Evolutionary conservation across 352 stramenopile genomes (phyloP).

Genomic region (Peronosclerospora sorghi): DNA sequence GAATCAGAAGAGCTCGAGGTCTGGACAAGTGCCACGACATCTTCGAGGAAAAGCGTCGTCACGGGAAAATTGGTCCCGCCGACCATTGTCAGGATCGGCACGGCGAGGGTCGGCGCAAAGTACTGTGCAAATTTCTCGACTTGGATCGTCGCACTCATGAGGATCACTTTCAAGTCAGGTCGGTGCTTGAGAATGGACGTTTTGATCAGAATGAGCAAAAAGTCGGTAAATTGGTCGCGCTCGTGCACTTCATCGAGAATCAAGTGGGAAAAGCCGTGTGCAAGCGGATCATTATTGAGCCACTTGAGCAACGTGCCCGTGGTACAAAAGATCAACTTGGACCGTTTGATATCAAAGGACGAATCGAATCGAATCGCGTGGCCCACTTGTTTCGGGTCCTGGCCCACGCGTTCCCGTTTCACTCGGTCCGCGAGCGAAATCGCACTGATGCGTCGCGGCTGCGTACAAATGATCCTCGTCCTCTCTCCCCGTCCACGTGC

Average conservation of each 20-base stretch:
- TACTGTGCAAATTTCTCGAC: conserved; percentile 89
- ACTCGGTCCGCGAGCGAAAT: conserved; percentile 86
- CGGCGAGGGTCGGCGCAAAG: conserved; percentile 68
- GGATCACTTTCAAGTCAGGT: conserved; percentile 82
- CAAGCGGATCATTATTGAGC: conserved; percentile 63
- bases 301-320: conserved; percentile 88
- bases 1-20: too few relatives aligned
- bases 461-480: conserved; percentile 85
- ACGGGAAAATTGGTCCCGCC: conserved; percentile 84
- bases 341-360: conserved; percentile 58
- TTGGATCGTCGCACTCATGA: conserved; percentile 96
- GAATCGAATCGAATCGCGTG: conserved; percentile 89
- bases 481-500: conserved; percentile 43
- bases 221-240: conserved; percentile 92
- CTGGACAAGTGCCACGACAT: conserved; percentile 41
- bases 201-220: conserved; percentile 91
- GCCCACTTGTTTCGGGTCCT: conserved; percentile 68
- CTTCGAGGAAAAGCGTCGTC: conserved; percentile 90
- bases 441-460: conserved; percentile 88
- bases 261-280: conserved; percentile 84
- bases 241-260: conserved; percentile 96
- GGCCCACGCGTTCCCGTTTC: conserved; percentile 49
- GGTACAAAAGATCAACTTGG: conserved; percentile 96
- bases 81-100: conserved; percentile 66
- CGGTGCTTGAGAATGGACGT: conserved; percentile 73